These are phyloP conservation scores for Sporothrix humicola DNA, from an alignment of 2,329 filamentous ascomycete species.

Conservation along the genomic window DNA sequence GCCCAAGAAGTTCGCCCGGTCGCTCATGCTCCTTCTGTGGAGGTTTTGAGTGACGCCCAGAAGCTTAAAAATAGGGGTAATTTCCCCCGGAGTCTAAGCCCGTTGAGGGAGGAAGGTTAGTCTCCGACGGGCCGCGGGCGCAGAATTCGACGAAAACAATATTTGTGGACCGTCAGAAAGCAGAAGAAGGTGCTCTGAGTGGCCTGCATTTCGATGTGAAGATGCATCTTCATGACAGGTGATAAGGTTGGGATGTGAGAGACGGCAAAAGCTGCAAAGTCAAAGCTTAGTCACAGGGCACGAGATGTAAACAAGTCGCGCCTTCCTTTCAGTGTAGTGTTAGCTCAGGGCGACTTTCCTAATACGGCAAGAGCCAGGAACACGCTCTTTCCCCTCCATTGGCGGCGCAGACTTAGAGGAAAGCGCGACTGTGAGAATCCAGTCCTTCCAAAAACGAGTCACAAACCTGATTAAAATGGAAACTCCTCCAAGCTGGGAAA, in stretches of 20 bases:
- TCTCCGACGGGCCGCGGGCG: background rate
- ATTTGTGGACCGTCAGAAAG: background rate
- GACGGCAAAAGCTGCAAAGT: background rate
- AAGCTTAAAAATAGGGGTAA: background rate
- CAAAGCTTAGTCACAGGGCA: background rate
- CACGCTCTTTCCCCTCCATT: background rate
- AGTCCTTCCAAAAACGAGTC: background rate
- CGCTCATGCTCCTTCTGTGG: background rate
- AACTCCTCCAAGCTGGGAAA: too few species aligned
- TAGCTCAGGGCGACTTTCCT: background rate
- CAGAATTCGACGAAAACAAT: background rate
- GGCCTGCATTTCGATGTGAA: background rate
- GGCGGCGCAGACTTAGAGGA: background rate
- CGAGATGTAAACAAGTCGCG: conserved; percentile 9
- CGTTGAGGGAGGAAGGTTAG: background rate
- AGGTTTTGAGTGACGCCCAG: background rate
- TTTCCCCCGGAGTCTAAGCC: background rate
- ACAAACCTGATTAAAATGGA: too few species aligned
- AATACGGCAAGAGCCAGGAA: background rate
- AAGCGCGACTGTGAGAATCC: background rate
- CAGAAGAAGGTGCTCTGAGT: too few species aligned
- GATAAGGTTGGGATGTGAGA: background rate
- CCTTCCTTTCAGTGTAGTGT: background rate
- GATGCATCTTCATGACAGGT: background rate
- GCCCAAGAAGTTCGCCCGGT: background rate